Base-by-base conservation (phyloP, 768 basidiomycete genomes). In the Auriscalpium vulgare region DNA sequence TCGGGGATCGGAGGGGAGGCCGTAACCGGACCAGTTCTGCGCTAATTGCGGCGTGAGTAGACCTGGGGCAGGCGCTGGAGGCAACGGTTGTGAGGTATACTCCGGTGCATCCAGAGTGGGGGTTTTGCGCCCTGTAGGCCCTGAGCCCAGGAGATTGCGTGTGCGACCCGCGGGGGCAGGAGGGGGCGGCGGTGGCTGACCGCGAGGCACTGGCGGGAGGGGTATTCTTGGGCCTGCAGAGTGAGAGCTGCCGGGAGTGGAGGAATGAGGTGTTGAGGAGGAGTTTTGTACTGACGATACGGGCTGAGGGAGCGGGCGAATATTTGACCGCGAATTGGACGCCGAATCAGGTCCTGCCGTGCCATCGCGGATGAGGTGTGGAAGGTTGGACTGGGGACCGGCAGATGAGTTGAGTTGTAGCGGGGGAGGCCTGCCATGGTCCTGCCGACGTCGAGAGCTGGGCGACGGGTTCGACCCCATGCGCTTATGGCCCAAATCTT, bases 381-480 rank as follows among this genome's bases (percentile, higher is more conserved):
- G 91, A 1, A 93, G 80, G 65, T 87, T 85, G 14, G 75, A 71
- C 43, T 83, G 74, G 4, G 74, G 73, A 10, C 76, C 67, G 56
- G 76, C 77, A 1, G 76, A 75, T 16, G 80, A 49, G 9, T 54
- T 76, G 10, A 95, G 75, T 61, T 87, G 82, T n/a, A 95, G 73
- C 0, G 93, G 92, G 0, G 92, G 87, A 4, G 92, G 93, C 57
- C 92, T 74, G 43, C 75, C 78, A 51, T 73, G 79, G 61, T 87
- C 81, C 70, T 68, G 14, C 55, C 66, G 29, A 54, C 59, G 67
- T 66, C 68, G 47, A 50, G 54, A 36, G 36, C 56, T 51, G 54
- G 64, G 35, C 43, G 63, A 52, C 56, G 66, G 29, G 0, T 40
- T 17, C 8, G 60, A 62, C n/a, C 53, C 47, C 21, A 55, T 36